Base-by-base conservation (phyloP, 1,139 yeast genomes). In the Saccharomyces uvarum region DNA sequence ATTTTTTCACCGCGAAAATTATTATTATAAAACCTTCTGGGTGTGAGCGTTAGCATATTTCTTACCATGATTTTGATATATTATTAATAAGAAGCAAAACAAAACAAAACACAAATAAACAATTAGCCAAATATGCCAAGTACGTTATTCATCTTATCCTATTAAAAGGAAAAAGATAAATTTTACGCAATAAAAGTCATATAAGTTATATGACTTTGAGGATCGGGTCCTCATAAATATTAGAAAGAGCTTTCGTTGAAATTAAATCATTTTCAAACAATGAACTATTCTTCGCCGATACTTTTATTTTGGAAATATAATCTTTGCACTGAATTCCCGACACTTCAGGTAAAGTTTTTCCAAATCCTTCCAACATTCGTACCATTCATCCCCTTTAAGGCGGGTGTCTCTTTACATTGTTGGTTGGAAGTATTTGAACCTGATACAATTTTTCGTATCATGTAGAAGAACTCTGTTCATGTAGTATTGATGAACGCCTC, bases 311-410 rank as follows among this genome's bases (percentile, higher is more conserved):
- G 27, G 44, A 41, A 52, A 24, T 41, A 31, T 19, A n/a, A 41
- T 38, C 58, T 73, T 75, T 71, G 83, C 78, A 73, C 85, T 84
- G 86, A 83, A 85, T 67, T 75, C 91, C 91, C 89, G 93, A 86
- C 93, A 85, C 93, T 86, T 84, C 86, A 83, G 86, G 61, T 56
- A 60, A 62, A 61, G 75, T 77, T 75, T 55, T 66, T 38, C 26
- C 44, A 13, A 38, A 19, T 5, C 19, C 13, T 19, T 38, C 9
- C 26, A 38, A 8, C 26, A 38, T 38, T 7, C 2, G 44, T 5
- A 8, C 6, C 13, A 19, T 2, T 9, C 44, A 38, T 19, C n/a
- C 19, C 19, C 19, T 9, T 19, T 3, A 2, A 14, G 13, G 24
- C 3, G 24, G 19, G 5, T 19, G 19, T 38, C 3, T 9, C n/a